A percentile compares a stretch with the other conserved stretches of the same genome.
Conservation (phyloP, 192 early-diverging fungal genomes). For the Coemansia sp. region DNA sequence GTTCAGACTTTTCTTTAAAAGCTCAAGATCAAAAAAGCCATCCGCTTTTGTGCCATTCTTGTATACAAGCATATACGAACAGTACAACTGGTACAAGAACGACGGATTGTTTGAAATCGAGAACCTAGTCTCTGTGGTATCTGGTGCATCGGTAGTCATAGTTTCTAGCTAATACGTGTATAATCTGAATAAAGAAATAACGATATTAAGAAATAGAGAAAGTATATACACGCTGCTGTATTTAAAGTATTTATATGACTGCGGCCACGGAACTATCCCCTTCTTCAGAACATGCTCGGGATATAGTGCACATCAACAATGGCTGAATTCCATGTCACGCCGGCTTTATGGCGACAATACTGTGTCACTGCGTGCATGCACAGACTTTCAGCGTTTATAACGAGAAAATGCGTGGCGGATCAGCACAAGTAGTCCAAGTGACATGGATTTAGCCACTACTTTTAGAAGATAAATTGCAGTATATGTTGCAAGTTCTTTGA, state of each 20-base stretch:
- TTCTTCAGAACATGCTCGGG: too few relatives aligned
- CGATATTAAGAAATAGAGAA: background rate
- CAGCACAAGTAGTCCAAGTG: too few relatives aligned
- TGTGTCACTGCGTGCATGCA: background rate
- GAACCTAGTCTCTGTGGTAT: constrained; percentile 25
- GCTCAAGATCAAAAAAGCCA: constrained; percentile 21
- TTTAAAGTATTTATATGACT: too few relatives aligned
- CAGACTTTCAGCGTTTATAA: background rate
- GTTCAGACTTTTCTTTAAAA: constrained; percentile 20
- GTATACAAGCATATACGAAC: constrained; percentile 49
- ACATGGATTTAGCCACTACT: too few relatives aligned
- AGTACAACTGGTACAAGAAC: constrained; percentile 52
- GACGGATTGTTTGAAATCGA: constrained; percentile 41
- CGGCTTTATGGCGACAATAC: background rate
- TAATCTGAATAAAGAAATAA: background rate
- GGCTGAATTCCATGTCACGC: background rate
- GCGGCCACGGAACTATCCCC: too few relatives aligned
- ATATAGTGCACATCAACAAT: background rate
- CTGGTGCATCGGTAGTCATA: background rate
- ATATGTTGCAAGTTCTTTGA: too few relatives aligned
- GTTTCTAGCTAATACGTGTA: background rate
- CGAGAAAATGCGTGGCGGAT: too few relatives aligned
- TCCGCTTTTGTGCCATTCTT: constrained; percentile 15
- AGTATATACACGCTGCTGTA: too few relatives aligned
- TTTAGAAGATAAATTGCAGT: too few relatives aligned